These are phyloP conservation scores for Pulveroboletus sp. DNA, from an alignment of 768 basidiomycete species.

Conservation along the genomic window DNA sequence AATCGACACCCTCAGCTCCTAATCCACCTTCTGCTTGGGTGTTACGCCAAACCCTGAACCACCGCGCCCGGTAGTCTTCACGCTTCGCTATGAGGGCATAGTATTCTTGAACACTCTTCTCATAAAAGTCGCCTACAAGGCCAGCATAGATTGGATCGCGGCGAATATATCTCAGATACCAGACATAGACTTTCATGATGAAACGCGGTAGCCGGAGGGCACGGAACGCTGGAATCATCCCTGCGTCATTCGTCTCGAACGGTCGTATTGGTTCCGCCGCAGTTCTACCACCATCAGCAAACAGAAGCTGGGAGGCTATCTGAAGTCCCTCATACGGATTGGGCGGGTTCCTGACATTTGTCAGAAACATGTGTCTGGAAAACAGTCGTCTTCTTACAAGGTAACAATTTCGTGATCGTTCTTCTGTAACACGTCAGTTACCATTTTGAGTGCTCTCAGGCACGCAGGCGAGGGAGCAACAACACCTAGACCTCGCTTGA, in stretches of 20 bases:
- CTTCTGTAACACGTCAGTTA: slow-evolving; percentile 39
- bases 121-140: slow-evolving; percentile 43
- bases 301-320: slow-evolving; percentile 47
- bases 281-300: slow-evolving; percentile 47
- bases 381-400: slow-evolving; percentile 37
- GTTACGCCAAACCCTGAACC: slow-evolving; percentile 35
- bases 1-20: slow-evolving; percentile 50
- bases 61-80: slow-evolving; percentile 38
- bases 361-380: not conserved
- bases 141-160: slow-evolving; percentile 51
- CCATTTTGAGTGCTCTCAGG: slow-evolving; percentile 45
- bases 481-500: slow-evolving; percentile 40
- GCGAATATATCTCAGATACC: slow-evolving; percentile 49
- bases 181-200: slow-evolving; percentile 43
- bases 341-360: slow-evolving; percentile 26
- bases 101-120: slow-evolving; percentile 49
- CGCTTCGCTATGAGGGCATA: slow-evolving; percentile 44
- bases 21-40: slow-evolving; percentile 17
- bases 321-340: slow-evolving; percentile 50
- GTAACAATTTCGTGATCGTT: slow-evolving; percentile 49
- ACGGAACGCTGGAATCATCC: slow-evolving; percentile 36
- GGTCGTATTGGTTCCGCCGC: slow-evolving; percentile 31
- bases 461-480: slow-evolving; percentile 58
- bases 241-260: slow-evolving; percentile 47
- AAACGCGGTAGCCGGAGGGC: slow-evolving; percentile 44